These are phyloP conservation scores for Chytriomyces sp. DNA, from an alignment of 192 early-diverging fungal species.

Conservation along the genomic window DNA sequence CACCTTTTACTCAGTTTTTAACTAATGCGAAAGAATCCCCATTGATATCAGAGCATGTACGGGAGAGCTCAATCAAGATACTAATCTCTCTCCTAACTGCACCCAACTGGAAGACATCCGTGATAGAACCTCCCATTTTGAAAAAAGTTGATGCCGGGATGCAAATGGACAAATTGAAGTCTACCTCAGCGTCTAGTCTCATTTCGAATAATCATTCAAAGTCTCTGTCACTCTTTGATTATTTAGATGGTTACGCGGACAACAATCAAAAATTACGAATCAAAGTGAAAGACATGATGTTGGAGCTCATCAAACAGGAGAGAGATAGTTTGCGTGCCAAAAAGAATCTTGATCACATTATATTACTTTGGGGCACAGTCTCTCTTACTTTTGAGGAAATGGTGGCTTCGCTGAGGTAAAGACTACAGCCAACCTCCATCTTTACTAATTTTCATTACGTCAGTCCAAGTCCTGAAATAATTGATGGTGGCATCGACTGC, in stretches of 20 bases:
- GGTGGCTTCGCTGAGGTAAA: constrained; percentile 35
- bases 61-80: constrained; percentile 47
- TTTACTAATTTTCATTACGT: constrained; percentile 16
- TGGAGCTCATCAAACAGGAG: constrained; percentile 34
- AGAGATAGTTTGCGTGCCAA: constrained; percentile 8
- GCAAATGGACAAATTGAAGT: no score
- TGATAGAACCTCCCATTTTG: not conserved
- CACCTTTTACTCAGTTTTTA: constrained; percentile 21
- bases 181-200: no score
- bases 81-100: constrained; percentile 48
- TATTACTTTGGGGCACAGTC: constrained; percentile 41
- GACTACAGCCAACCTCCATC: not conserved
- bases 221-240: no score
- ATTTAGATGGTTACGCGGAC: no score
- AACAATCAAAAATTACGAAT: constrained; percentile 26
- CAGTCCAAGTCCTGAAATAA: constrained; percentile 34
- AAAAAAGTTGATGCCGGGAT: constrained; percentile 10
- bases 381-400: constrained; percentile 51
- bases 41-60: constrained; percentile 42
- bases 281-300: constrained; percentile 42
- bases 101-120: constrained; percentile 8
- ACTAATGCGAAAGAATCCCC: constrained; percentile 2
- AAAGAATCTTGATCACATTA: constrained; percentile 33
- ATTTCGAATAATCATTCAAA: no score
- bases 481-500: constrained; percentile 63